A percentile compares a stretch with the other conserved stretches of the same genome.
These are phyloP conservation scores for Keithomyces neogunnii DNA, from an alignment of 2,329 filamentous ascomycete genomes.

Conservation along the genomic window DNA sequence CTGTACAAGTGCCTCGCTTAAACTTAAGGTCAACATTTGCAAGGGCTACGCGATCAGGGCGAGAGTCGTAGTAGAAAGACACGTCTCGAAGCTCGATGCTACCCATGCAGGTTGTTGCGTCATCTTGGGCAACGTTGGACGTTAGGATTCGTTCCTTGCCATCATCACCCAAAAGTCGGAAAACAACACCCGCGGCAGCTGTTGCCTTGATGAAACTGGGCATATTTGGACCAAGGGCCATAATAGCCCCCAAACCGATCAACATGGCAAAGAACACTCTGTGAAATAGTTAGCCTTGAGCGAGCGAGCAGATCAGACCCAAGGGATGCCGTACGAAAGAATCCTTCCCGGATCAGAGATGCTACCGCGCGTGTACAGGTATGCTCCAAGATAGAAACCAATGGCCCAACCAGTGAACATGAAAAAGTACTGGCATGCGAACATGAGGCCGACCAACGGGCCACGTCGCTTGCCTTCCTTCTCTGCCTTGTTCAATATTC, in stretches of 20 bases:
- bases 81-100: not conserved
- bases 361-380: constrained; percentile 2
- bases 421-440: constrained; percentile 7
- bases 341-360: constrained; percentile 6
- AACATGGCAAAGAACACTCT: constrained; percentile 8
- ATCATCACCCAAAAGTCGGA: not conserved
- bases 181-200: not conserved
- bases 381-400: constrained; percentile 6
- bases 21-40: not conserved
- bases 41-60: not conserved
- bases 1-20: not conserved
- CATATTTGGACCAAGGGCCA: constrained; percentile 3
- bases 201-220: not conserved
- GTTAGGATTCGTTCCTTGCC: no score
- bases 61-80: not conserved
- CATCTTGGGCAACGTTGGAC: not conserved
- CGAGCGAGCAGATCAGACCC: not conserved
- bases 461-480: constrained; percentile 2
- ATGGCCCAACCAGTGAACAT: constrained; percentile 7
- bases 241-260: constrained; percentile 7
- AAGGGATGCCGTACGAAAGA: constrained; percentile 1
- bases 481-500: constrained; percentile 1
- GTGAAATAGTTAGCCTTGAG: not conserved
- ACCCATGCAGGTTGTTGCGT: not conserved
- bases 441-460: constrained; percentile 6